Conservation (phyloP, 768 basidiomycete genomes). For the Trametes villosa region DNA sequence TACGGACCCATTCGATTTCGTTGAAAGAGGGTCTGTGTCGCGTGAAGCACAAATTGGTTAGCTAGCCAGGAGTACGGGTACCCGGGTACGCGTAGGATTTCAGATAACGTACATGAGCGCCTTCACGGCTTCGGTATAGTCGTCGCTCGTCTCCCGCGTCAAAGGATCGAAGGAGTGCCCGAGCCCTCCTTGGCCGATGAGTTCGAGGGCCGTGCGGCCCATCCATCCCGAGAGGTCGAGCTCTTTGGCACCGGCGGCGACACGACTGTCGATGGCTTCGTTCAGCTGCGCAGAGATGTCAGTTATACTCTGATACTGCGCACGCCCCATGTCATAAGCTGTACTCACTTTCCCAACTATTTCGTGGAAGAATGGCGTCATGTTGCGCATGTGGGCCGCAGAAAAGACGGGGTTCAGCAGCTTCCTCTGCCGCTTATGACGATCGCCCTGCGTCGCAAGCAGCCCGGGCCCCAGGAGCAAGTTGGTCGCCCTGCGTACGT, state of each 20-base stretch:
- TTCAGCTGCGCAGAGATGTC: too few relatives aligned
- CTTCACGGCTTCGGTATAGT: slow-evolving; percentile 25
- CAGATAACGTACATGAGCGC: slow-evolving; percentile 17
- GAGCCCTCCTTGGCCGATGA: slow-evolving; percentile 26
- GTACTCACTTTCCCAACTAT: slow-evolving; percentile 12
- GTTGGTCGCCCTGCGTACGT: background rate
- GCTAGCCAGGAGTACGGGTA: background rate
- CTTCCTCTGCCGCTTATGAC: slow-evolving; percentile 28
- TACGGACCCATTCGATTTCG: too few relatives aligned
- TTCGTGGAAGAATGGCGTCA: slow-evolving; percentile 29
- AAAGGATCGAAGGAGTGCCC: slow-evolving; percentile 26
- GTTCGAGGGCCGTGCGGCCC: slow-evolving; percentile 24
- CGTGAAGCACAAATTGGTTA: too few relatives aligned
- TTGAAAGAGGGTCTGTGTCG: too few relatives aligned
- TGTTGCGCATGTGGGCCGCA: slow-evolving; percentile 24
- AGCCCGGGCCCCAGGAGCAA: background rate
- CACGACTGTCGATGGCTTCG: slow-evolving; percentile 5
- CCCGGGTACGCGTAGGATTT: too few relatives aligned
- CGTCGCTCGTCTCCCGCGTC: slow-evolving; percentile 13
- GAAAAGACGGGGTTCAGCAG: slow-evolving; percentile 31
- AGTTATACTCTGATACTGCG: too few relatives aligned
- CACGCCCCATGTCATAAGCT: too few relatives aligned
- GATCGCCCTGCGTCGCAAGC: background rate
- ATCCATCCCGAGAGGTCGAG: slow-evolving; percentile 26
- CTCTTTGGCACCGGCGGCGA: slow-evolving; percentile 3